A percentile compares a stretch with the other conserved stretches of the same genome.
Conservation (phyloP, 2,329 filamentous ascomycete genomes). For the Cordyceps tenuipes region DNA sequence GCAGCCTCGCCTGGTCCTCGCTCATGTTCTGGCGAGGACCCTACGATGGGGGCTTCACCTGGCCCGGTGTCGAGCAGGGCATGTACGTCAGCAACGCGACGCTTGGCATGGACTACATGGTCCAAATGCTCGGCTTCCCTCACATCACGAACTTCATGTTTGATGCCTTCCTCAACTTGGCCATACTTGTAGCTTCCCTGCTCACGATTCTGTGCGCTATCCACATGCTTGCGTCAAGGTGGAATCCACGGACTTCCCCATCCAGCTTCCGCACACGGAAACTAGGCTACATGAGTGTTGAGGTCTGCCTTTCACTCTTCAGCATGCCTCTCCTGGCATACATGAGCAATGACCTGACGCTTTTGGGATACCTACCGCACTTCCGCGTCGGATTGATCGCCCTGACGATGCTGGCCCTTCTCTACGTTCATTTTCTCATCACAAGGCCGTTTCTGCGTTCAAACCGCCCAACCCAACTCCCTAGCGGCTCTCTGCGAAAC, state of each 20-base stretch:
- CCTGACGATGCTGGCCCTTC: neutral
- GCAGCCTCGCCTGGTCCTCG: slow-evolving; percentile 9
- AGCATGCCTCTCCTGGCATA: slow-evolving; percentile 9
- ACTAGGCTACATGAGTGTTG: neutral
- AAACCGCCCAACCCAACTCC: neutral
- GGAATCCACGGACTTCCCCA: neutral
- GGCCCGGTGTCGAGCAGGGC: neutral
- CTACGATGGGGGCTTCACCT: neutral
- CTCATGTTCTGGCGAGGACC: slow-evolving; percentile 11
- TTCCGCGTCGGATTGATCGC: neutral
- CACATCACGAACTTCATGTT: slow-evolving; percentile 4
- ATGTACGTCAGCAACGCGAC: slow-evolving; percentile 10
- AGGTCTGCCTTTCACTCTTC: slow-evolving; percentile 6
- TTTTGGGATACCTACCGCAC: slow-evolving; percentile 6
- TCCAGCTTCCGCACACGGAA: neutral
- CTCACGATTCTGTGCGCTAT: neutral
- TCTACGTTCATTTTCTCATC: neutral
- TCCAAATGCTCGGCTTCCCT: slow-evolving; percentile 5
- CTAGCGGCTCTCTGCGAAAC: neutral
- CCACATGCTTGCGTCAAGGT: neutral
- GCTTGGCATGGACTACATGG: slow-evolving; percentile 5
- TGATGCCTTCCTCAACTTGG: slow-evolving; percentile 7
- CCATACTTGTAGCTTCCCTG: neutral
- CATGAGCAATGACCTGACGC: slow-evolving; percentile 10
- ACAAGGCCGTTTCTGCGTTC: neutral